phyloP scores from a whole-genome alignment of 83 land plant genomes.

The Thuja plicata region DNA sequence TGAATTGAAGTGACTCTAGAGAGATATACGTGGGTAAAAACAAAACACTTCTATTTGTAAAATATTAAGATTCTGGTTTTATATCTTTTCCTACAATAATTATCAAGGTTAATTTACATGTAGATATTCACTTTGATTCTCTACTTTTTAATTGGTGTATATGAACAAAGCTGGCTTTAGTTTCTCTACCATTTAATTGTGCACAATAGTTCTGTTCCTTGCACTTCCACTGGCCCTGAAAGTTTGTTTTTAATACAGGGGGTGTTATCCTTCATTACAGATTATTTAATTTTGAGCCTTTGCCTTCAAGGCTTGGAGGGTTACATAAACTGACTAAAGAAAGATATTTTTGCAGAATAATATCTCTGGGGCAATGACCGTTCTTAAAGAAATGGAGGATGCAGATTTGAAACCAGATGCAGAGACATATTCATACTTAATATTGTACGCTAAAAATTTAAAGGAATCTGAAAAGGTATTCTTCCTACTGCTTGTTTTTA shows the following conservation, averaged over 20 bases:
- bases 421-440: slow-evolving; percentile 52
- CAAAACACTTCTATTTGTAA: not conserved
- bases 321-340: not conserved
- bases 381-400: slow-evolving; percentile 53
- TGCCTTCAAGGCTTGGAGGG: not conserved
- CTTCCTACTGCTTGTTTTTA: not conserved
- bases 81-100: not conserved
- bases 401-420: slow-evolving; percentile 56
- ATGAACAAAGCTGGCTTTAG: not conserved
- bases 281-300: not conserved
- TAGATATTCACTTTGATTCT: not conserved
- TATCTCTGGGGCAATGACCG: slow-evolving; percentile 13
- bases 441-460: slow-evolving; percentile 27
- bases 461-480: slow-evolving; percentile 49
- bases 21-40: too few relatives aligned
- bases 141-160: not conserved
- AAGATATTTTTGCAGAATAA: slow-evolving; percentile 45
- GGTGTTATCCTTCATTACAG: too few relatives aligned
- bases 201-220: not conserved
- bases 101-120: not conserved
- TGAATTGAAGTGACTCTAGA: too few relatives aligned
- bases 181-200: not conserved
- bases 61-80: not conserved
- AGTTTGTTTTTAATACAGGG: too few relatives aligned
- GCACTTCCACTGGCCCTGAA: not conserved